A percentile compares a stretch with the other conserved stretches of the same genome.
These are phyloP conservation scores for Zygosaccharomyces gambellarensis DNA, from an alignment of 805 yeast species.

Conservation along the genomic window DNA sequence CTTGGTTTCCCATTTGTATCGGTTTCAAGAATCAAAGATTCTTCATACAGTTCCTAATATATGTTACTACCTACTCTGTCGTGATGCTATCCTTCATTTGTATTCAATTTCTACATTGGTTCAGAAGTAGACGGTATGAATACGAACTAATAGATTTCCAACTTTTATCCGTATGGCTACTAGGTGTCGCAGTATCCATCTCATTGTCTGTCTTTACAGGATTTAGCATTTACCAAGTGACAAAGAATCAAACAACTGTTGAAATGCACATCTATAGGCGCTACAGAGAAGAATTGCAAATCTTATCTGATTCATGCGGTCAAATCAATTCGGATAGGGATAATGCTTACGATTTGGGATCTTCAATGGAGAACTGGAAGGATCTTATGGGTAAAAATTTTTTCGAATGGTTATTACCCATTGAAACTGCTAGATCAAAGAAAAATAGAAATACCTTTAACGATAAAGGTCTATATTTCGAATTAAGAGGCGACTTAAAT, in stretches of 20 bases:
- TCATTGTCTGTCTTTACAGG: conserved; percentile 54
- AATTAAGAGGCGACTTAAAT: conserved; percentile 34
- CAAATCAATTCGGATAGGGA: conserved; percentile 46
- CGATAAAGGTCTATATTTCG: conserved; percentile 50
- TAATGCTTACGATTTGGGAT: conserved; percentile 76
- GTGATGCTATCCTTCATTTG: conserved; percentile 41
- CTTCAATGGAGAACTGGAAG: conserved; percentile 50
- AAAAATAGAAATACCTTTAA: conserved; percentile 30
- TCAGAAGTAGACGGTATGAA: conserved; percentile 39
- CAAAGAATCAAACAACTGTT: conserved; percentile 70
- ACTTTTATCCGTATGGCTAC: conserved; percentile 54
- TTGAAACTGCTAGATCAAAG: conserved; percentile 23
- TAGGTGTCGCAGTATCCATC: conserved; percentile 49
- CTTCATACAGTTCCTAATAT: conserved; percentile 68
- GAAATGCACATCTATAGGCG: conserved; percentile 62
- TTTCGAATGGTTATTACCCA: conserved; percentile 71
- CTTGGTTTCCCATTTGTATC: conserved; percentile 89
- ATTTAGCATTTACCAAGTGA: conserved; percentile 55
- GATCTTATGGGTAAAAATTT: conserved; percentile 67
- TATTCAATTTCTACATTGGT: conserved; percentile 45
- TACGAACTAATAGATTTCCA: conserved; percentile 49
- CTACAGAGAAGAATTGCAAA: conserved; percentile 38
- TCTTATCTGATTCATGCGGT: conserved; percentile 32
- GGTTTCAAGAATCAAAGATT: conserved; percentile 78
- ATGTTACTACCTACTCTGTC: conserved; percentile 46